These are phyloP conservation scores for Microcos paniculata DNA, from an alignment of 345 rosid genomes.

Conservation along the genomic window DNA sequence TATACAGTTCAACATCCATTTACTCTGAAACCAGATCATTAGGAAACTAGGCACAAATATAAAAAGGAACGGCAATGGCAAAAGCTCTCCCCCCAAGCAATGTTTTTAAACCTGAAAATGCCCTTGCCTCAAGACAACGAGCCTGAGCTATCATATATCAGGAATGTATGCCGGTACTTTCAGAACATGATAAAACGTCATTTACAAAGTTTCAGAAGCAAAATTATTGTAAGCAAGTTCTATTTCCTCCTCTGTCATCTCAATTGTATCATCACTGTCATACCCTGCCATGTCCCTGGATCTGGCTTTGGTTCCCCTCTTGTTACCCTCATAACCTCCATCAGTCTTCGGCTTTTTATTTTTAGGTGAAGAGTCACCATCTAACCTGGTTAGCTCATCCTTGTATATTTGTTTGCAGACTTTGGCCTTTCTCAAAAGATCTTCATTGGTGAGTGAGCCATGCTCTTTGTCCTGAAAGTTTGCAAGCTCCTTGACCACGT, in stretches of 20 bases:
- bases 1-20: too few species aligned
- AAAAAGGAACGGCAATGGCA: too few species aligned
- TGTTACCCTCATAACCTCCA: slow-evolving; percentile 6
- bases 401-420: slow-evolving; percentile 60
- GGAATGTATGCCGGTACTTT: neutral
- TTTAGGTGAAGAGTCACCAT: slow-evolving; percentile 5
- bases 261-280: slow-evolving; percentile 83
- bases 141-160: neutral
- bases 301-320: slow-evolving; percentile 18
- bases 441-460: slow-evolving; percentile 42
- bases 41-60: too few species aligned
- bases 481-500: slow-evolving; percentile 69
- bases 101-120: neutral
- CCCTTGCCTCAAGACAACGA: neutral
- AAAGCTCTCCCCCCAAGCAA: too few species aligned
- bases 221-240: slow-evolving; percentile 50
- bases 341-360: slow-evolving; percentile 30
- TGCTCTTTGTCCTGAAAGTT: slow-evolving; percentile 39
- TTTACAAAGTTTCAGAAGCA: slow-evolving; percentile 28
- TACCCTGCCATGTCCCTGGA: slow-evolving; percentile 34
- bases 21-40: too few species aligned
- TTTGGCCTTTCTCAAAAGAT: slow-evolving; percentile 52
- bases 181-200: neutral
- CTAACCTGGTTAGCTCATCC: slow-evolving; percentile 40
- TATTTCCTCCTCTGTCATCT: slow-evolving; percentile 92